Evolutionary conservation across 768 basidiomycete genomes (phyloP).

Genomic region (Suillus variegatus): DNA sequence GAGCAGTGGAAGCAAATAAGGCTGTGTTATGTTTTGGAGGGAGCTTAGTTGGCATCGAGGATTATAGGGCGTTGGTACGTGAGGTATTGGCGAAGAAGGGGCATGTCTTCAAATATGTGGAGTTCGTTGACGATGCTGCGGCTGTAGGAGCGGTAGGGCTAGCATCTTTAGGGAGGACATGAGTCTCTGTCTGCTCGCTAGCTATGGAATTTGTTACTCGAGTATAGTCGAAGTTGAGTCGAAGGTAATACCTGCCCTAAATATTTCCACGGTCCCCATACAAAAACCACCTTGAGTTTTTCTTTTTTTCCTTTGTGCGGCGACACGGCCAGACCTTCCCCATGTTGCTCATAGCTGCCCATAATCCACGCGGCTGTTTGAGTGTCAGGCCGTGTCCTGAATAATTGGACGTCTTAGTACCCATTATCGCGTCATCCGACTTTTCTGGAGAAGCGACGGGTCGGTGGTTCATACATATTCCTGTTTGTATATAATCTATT

Average conservation of each 20-base stretch:
- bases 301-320: constrained; percentile 61
- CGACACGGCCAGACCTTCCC: constrained; percentile 81
- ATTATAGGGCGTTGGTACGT: constrained; percentile 56
- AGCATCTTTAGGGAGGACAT: constrained; percentile 25
- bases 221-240: not conserved
- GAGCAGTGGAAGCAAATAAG: constrained; percentile 50
- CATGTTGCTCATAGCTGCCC: constrained; percentile 87
- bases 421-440: constrained; percentile 55
- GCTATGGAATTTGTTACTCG: not conserved
- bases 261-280: constrained; percentile 18
- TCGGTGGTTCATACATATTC: constrained; percentile 63
- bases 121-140: constrained; percentile 71
- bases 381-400: constrained; percentile 90
- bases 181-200: not conserved
- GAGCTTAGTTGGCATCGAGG: constrained; percentile 65
- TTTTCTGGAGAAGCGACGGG: constrained; percentile 61
- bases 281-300: not conserved
- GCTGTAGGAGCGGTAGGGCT: constrained; percentile 63
- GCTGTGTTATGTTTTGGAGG: constrained; percentile 78
- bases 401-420: constrained; percentile 80
- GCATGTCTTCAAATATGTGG: constrained; percentile 63
- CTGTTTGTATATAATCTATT: too few species aligned
- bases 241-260: constrained; percentile 20
- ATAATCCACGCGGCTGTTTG: constrained; percentile 69
- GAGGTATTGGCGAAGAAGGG: constrained; percentile 58